Evolutionary conservation across 1,284 basidiomycete genomes (phyloP), one percentile per base, ranked within the genome.

Genomic region (Melampsora occidentalis): DNA sequence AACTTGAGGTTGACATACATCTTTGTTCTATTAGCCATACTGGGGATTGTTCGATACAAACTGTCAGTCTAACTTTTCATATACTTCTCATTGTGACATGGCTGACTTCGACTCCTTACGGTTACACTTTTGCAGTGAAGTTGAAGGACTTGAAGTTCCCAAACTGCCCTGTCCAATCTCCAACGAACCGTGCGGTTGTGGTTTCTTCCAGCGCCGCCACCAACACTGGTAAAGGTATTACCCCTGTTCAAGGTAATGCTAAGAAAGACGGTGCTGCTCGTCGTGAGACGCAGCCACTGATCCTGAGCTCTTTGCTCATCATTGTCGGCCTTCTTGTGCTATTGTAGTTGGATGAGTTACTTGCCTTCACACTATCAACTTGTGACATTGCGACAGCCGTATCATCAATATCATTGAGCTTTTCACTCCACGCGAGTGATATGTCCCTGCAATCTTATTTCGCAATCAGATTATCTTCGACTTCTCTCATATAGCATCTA

Each of bases 1-100:
- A 5, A n/a, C 4, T 10, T 5, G 14, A 20, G 25, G 31, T 46
- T 51, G 22, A 48, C 10, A 42, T 42, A 10, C 49, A 28, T 22
- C 25, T 2, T 14, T 16, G n/a, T 39, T 39, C n/a, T 49, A 22
- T 33, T 46, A 73, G 71, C 71, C 71, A n/a, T 73, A 73, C 64
- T 73, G 71, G 71, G 71, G 71, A 35, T 48, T 73, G 14, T 73
- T 65, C 31, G 64, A 67, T 33, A 51, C 62, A 20, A 28, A 63
- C 25, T 5, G 62, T 63, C 18, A 59, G 53, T 59, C 18, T 22
- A 14, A 9, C 6, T 59, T 6, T 59, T 20, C 28, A 2, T 4
- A 6, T 20, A 7, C 5, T 59, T 14, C 28, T n/a, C 28, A 6
- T 6, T 28, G 10, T 5, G 1, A 42, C 39, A 42, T 42, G 10